These are phyloP conservation scores for Omphalea diandra DNA, from an alignment of 441 rosid genomes.

Conservation along the genomic window DNA sequence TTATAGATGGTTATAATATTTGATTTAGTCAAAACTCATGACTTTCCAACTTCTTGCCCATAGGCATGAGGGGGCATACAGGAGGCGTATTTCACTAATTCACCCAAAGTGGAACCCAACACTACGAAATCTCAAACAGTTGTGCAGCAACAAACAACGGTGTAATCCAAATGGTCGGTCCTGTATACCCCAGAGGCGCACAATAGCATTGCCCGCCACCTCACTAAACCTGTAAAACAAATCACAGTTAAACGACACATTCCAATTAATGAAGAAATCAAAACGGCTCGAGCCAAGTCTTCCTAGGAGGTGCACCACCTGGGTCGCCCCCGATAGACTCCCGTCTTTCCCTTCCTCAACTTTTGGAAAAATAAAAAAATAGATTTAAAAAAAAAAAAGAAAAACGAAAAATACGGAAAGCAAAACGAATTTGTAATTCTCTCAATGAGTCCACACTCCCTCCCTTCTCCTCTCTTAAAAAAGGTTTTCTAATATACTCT, in stretches of 20 bases:
- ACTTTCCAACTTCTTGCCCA: too few species aligned
- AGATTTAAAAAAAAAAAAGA: background rate
- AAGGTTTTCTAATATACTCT: background rate
- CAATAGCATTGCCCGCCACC: constrained; percentile 8
- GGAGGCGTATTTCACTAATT: background rate
- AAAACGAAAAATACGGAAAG: background rate
- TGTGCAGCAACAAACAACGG: background rate
- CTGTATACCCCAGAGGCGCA: background rate
- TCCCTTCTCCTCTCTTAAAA: background rate
- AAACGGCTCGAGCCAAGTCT: background rate
- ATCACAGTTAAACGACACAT: background rate
- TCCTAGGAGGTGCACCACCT: background rate
- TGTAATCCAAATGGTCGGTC: constrained; percentile 5
- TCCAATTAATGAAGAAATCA: background rate
- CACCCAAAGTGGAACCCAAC: background rate
- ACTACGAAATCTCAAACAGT: background rate
- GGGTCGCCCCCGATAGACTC: background rate
- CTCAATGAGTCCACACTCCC: constrained; percentile 2
- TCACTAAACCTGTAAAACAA: background rate
- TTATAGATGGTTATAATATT: too few species aligned
- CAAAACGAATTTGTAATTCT: constrained; percentile 4
- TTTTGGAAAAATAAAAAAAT: background rate
- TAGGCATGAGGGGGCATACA: background rate
- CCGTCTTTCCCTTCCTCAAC: background rate
- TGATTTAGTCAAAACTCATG: too few species aligned